Percentiles rank a stretch among this genome's conserved stretches.
phyloP scores from a whole-genome alignment of 352 stramenopile genomes.

The Pythium pyrilobum region DNA sequence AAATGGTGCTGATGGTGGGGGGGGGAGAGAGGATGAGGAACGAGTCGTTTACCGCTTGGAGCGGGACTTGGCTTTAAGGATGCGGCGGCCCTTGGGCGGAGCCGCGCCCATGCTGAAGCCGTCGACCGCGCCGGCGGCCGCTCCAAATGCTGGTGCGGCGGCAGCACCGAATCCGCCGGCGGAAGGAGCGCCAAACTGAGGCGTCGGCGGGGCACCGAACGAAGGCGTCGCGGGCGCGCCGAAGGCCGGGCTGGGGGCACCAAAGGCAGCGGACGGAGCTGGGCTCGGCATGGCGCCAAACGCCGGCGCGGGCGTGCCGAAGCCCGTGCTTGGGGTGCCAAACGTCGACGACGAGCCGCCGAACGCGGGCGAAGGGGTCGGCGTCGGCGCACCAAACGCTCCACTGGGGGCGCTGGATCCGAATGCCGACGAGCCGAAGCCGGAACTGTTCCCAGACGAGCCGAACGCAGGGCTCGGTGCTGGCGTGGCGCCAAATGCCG shows the following conservation, averaged over 20 bases:
- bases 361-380: constrained; percentile 17
- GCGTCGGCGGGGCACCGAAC: constrained; percentile 24
- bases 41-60: constrained; percentile 21
- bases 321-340: constrained; percentile 8
- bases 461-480: constrained; percentile 15
- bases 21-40: not conserved
- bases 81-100: constrained; percentile 50
- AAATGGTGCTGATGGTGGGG: no score
- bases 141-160: constrained; percentile 18
- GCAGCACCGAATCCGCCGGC: constrained; percentile 30
- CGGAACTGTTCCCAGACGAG: constrained; percentile 6
- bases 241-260: constrained; percentile 13
- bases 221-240: constrained; percentile 14
- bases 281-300: no score
- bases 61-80: constrained; percentile 51
- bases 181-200: constrained; percentile 15
- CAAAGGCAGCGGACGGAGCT: constrained; percentile 17
- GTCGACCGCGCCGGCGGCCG: constrained; percentile 23
- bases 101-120: constrained; percentile 67
- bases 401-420: not conserved
- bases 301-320: constrained; percentile 7
- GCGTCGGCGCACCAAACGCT: constrained; percentile 23
- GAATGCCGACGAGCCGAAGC: constrained; percentile 18
- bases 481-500: constrained; percentile 31
- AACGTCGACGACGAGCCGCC: constrained; percentile 13